Conservation (phyloP, 2,329 filamentous ascomycete genomes). For the Xylaria hypoxylon region DNA sequence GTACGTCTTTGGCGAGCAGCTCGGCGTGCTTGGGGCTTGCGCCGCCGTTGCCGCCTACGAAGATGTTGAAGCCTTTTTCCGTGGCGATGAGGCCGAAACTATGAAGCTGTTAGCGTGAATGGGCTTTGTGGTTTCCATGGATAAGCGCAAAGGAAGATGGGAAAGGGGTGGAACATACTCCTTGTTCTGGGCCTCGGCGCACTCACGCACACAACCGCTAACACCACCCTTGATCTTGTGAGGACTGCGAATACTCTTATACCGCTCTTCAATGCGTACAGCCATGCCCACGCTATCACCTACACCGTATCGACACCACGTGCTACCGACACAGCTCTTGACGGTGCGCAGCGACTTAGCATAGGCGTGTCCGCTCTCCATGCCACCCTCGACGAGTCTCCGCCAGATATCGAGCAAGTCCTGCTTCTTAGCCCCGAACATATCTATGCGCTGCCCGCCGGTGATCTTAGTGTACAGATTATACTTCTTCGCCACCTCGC, state of each 20-base stretch:
- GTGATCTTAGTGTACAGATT: conserved; percentile 92
- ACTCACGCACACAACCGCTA: conserved; percentile 91
- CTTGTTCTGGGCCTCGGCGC: conserved; percentile 91
- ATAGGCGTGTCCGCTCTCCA: conserved; percentile 93
- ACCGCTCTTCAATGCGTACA: conserved; percentile 85
- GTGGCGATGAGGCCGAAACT: conserved; percentile 92
- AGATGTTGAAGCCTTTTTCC: conserved; percentile 94
- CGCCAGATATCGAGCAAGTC: conserved; percentile 87
- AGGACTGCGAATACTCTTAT: conserved; percentile 89
- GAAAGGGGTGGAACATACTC: conserved; percentile 67
- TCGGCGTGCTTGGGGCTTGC: conserved; percentile 86
- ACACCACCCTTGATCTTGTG: conserved; percentile 95
- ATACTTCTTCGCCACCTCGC: conserved; percentile 85
- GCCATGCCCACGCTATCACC: conserved; percentile 94
- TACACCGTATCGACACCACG: conserved; percentile 90
- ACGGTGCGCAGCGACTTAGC: conserved; percentile 89
- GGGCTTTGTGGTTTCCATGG: too few species aligned
- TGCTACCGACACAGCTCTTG: conserved; percentile 91
- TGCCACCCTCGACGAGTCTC: conserved; percentile 81
- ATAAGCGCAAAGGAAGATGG: not conserved
- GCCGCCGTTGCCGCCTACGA: conserved; percentile 89
- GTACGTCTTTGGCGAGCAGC: conserved; percentile 86
- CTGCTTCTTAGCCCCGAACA: conserved; percentile 92
- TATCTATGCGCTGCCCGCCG: conserved; percentile 89
- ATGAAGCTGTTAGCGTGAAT: conserved; percentile 25